Base-by-base conservation (phyloP, 192 early-diverging fungal species). In the Coemansia sp. region DNA sequence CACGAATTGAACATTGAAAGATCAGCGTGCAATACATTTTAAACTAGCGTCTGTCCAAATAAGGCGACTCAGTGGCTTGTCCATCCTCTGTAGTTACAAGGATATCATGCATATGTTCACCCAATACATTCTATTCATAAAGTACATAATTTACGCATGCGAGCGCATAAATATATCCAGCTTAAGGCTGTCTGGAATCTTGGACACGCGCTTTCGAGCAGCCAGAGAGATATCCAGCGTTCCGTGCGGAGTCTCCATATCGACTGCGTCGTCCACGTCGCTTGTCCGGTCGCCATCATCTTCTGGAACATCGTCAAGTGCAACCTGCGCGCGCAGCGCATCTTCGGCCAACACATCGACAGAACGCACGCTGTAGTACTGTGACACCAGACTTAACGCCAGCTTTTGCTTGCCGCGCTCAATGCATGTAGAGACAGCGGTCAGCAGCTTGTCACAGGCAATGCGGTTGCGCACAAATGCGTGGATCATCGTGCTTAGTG, bases 401-500 rank as follows among this genome's bases (percentile, higher is more conserved):
- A 80, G 48, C 56, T 68, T 68, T 2, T 48, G 57, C 51, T 80
- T 80, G 47, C 51, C 62, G 10, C 69, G 69, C 10, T 61, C 62
- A n/a, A 80, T 54, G 22, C 77, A 80, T 7, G 60, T 60, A n/a
- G 47, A 53, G 41, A 80, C 66, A 4, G 66, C 69, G 1, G 49
- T 53, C 24, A 58, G 57, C 37, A 80, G 69, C 43, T 71, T 74
- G 32, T 80, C 67, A 21, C 68, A 57, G 14, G 25, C 52, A 2
- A 80, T 80, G 29, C 77, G 72, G 43, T 80, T 80, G 29, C 59
- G 62, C 48, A 80, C 77, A 75, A 63, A 80, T 4, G 69, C 72
- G 27, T 53, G 58, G 8, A 74, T 62, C 17, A 65, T 55, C 15
- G 19, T 66, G 21, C 68, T 62, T 56, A 66, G 25, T 4, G 77